Percentiles rank a stretch among this genome's conserved stretches.
phyloP scores from a whole-genome alignment of 129 eudicot species.

The Flaveria robusta region DNA sequence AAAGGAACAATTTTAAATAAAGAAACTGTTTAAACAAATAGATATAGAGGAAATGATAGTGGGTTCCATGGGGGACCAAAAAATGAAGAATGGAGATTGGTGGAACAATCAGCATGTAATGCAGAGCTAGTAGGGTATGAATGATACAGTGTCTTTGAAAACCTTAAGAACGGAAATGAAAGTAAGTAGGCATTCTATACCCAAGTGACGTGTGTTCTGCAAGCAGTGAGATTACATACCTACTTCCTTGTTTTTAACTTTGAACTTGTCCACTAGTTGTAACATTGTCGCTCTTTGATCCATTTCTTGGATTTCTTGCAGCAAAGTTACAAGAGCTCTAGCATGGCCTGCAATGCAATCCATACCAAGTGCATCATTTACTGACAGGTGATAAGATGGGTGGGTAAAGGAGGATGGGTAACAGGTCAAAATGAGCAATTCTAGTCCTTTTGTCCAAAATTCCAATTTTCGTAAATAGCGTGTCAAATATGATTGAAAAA shows the following conservation, averaged over 20 bases:
- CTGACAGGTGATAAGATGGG: neutral
- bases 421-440: neutral
- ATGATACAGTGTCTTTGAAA: no score
- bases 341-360: slow-evolving; percentile 72
- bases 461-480: neutral
- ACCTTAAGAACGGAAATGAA: neutral
- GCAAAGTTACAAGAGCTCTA: slow-evolving; percentile 59
- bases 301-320: slow-evolving; percentile 75
- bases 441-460: neutral
- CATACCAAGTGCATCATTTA: neutral
- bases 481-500: neutral
- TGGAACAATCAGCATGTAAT: neutral
- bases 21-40: neutral
- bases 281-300: slow-evolving; percentile 89
- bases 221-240: slow-evolving; percentile 46
- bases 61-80: neutral
- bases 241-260: slow-evolving; percentile 63
- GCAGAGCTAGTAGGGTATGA: slow-evolving; percentile 6
- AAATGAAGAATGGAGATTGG: slow-evolving; percentile 4
- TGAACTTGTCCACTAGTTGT: slow-evolving; percentile 92
- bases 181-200: neutral
- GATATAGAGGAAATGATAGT: neutral
- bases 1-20: neutral
- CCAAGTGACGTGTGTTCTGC: slow-evolving; percentile 10
- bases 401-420: neutral